phyloP scores from a whole-genome alignment of 1,284 basidiomycete genomes.

The Tylopilus microsporus region DNA sequence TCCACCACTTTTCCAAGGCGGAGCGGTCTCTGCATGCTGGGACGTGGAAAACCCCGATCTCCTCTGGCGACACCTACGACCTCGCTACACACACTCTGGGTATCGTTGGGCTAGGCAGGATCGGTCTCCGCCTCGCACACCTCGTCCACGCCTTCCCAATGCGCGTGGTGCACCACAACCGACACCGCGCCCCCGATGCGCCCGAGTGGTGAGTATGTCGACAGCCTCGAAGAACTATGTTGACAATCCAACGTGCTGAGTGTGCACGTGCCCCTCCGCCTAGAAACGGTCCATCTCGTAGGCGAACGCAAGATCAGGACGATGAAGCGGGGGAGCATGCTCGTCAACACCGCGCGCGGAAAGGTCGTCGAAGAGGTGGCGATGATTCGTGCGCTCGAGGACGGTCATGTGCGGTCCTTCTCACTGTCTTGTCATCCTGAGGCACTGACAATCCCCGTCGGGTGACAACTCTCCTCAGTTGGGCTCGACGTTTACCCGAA shows the following conservation, averaged over 20 bases:
- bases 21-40: conserved; percentile 63
- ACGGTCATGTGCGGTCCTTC: conserved; percentile 64
- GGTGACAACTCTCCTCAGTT: conserved; percentile 64
- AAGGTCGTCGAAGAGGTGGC: conserved; percentile 87
- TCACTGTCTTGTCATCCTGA: not conserved
- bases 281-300: conserved; percentile 73
- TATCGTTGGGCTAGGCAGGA: conserved; percentile 87
- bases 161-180: conserved; percentile 81
- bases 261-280: conserved; percentile 65
- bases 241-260: conserved; percentile 77
- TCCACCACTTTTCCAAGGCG: conserved; percentile 71
- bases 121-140: conserved; percentile 69
- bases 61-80: conserved; percentile 57
- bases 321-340: conserved; percentile 76
- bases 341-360: conserved; percentile 88
- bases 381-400: conserved; percentile 77
- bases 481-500: conserved; percentile 89
- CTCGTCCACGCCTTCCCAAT: conserved; percentile 75
- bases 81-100: conserved; percentile 76
- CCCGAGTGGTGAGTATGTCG: conserved; percentile 78
- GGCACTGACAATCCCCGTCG: too few species aligned
- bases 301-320: conserved; percentile 73
- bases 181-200: conserved; percentile 51
- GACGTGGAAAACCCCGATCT: conserved; percentile 54
- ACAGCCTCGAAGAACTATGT: conserved; percentile 69